Evolutionary conservation across 768 basidiomycete species (phyloP).

Genomic region (Favolaschia claudopus): DNA sequence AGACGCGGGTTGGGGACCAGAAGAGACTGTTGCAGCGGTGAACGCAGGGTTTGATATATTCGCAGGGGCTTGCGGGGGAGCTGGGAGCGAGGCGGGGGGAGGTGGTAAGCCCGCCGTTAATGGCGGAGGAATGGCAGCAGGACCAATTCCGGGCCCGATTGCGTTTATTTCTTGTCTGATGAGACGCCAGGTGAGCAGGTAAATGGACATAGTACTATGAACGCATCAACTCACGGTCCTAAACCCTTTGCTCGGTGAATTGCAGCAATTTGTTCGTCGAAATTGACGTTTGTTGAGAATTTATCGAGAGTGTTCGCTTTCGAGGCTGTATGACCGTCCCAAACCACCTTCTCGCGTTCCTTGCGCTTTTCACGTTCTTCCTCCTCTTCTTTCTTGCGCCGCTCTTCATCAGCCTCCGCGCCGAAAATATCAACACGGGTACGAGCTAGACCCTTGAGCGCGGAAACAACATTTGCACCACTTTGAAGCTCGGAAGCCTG

Average conservation of each 20-base stretch:
- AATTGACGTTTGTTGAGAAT: conserved; percentile 91
- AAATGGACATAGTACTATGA: too few relatives aligned
- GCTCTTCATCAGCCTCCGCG: conserved; percentile 91
- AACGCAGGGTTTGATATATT: conserved; percentile 55
- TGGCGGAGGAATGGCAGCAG: conserved; percentile 74
- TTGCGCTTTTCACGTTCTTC: conserved; percentile 81
- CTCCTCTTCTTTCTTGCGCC: conserved; percentile 86
- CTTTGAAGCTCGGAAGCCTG: conserved; percentile 88
- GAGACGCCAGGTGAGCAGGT: conserved; percentile 4
- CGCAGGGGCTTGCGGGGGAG: conserved; percentile 63
- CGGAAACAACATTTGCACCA: conserved; percentile 93
- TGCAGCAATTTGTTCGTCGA: conserved; percentile 98
- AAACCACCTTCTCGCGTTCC: conserved; percentile 94
- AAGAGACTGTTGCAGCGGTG: conserved; percentile 86
- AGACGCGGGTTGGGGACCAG: conserved; percentile 91
- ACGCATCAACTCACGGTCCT: conserved; percentile 84
- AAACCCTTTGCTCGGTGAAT: conserved; percentile 94
- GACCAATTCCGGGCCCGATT: conserved; percentile 89
- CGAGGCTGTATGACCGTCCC: conserved; percentile 98
- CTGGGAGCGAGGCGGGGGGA: conserved; percentile 75
- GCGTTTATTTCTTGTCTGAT: conserved; percentile 76
- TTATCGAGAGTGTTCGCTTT: conserved; percentile 93
- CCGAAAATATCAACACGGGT: conserved; percentile 99
- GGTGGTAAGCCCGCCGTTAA: conserved; percentile 67
- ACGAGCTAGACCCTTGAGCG: conserved; percentile 90